Percentiles rank a stretch among this genome's conserved stretches.
phyloP scores from a whole-genome alignment of 768 basidiomycete species.

The Lepiota subincarnata region DNA sequence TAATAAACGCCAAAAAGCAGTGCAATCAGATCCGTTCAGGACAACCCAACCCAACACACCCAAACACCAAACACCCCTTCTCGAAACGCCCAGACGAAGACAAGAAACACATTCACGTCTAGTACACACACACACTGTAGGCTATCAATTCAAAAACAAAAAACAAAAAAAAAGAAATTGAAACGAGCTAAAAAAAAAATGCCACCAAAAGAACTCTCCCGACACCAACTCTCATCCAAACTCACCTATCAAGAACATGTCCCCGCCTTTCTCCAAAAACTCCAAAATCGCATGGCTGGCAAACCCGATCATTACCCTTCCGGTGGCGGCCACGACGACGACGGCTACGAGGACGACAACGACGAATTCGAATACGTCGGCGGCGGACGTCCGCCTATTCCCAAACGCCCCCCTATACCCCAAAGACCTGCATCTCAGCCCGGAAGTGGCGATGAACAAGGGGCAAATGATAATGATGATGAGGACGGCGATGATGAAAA shows the following conservation, averaged over 20 bases:
- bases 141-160: too few relatives aligned
- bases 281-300: constrained; percentile 62
- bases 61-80: too few relatives aligned
- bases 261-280: constrained; percentile 62
- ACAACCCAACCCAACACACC: too few relatives aligned
- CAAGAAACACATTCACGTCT: too few relatives aligned
- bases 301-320: constrained; percentile 44
- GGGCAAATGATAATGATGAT: constrained; percentile 56
- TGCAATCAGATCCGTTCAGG: too few relatives aligned
- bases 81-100: too few relatives aligned
- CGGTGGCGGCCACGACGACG: constrained; percentile 33
- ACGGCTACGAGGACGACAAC: constrained; percentile 25
- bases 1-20: neutral
- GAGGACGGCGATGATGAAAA: constrained; percentile 64
- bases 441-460: constrained; percentile 47
- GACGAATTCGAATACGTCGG: constrained; percentile 61
- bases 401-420: constrained; percentile 67
- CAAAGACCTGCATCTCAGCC: constrained; percentile 62
- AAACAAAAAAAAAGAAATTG: too few relatives aligned
- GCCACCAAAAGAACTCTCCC: constrained; percentile 61
- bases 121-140: too few relatives aligned
- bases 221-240: constrained; percentile 67
- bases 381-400: constrained; percentile 70
- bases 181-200: constrained; percentile 19
- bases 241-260: constrained; percentile 58